Evolutionary conservation across 2,329 filamentous ascomycete species (phyloP).

Genomic region (Paracoccidioides brasiliensis): DNA sequence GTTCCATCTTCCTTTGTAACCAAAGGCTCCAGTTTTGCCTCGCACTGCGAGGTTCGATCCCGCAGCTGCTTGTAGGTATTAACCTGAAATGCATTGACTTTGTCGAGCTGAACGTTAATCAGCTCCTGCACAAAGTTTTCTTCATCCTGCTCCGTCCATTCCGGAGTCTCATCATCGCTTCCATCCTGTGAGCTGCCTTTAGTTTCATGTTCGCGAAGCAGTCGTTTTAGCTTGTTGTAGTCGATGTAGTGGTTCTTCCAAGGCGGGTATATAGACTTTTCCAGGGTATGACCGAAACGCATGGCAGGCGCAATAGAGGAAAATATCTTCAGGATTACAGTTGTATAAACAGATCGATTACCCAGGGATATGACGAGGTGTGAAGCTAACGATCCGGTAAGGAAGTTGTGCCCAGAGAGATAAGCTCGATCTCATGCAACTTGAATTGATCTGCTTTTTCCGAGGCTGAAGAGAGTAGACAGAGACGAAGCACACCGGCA

Average conservation of each 20-base stretch:
- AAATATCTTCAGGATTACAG: neutral
- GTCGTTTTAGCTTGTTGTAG: conserved; percentile 80
- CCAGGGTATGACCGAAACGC: conserved; percentile 87
- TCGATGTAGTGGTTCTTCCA: conserved; percentile 95
- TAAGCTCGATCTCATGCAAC: neutral
- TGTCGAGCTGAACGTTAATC: conserved; percentile 87
- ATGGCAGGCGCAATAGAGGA: conserved; percentile 38
- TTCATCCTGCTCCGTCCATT: conserved; percentile 91
- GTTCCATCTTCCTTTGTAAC: conserved; percentile 27
- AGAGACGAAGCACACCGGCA: neutral
- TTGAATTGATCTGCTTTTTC: neutral
- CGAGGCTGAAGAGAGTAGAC: neutral
- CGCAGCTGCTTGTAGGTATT: conserved; percentile 69
- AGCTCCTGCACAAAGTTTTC: conserved; percentile 88
- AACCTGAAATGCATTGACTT: conserved; percentile 81
- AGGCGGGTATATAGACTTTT: conserved; percentile 63
- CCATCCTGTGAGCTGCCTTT: conserved; percentile 29
- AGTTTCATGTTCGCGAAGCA: conserved; percentile 64
- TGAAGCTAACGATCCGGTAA: neutral
- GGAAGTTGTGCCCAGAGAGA: neutral
- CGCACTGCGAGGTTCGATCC: conserved; percentile 62
- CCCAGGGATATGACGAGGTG: neutral
- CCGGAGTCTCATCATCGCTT: conserved; percentile 42
- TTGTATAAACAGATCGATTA: neutral
- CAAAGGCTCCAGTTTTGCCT: conserved; percentile 50